Evolutionary conservation across 2,329 filamentous ascomycete species (phyloP).

Genomic region (Phyllosticta paracitricarpa): DNA sequence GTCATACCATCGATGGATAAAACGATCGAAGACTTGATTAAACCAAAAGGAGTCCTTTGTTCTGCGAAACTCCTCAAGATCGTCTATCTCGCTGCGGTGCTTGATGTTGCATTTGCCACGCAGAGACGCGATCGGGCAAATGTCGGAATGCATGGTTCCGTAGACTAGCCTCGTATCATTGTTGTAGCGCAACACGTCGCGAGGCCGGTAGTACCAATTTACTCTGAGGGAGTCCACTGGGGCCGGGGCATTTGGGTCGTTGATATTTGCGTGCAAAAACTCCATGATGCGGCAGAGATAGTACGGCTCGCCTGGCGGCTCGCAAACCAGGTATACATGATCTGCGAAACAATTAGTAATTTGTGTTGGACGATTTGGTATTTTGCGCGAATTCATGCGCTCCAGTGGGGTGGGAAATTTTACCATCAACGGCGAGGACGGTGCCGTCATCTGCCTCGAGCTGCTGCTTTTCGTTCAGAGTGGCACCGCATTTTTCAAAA

Average conservation of each 20-base stretch:
- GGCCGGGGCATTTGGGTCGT: conserved; percentile 56
- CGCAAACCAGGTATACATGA: conserved; percentile 92
- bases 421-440: conserved; percentile 74
- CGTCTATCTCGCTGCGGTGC: conserved; percentile 76
- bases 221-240: conserved; percentile 77
- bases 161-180: conserved; percentile 86
- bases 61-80: conserved; percentile 76
- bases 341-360: conserved; percentile 43
- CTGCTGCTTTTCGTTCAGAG: conserved; percentile 48
- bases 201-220: conserved; percentile 97
- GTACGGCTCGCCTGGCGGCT: conserved; percentile 95
- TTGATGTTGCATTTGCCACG: conserved; percentile 87
- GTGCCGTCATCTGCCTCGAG: conserved; percentile 88
- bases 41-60: conserved; percentile 88
- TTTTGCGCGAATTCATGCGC: not conserved
- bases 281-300: conserved; percentile 98
- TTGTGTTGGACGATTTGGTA: conserved; percentile 19
- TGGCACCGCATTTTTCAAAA: conserved; percentile 63
- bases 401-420: conserved; percentile 23
- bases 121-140: conserved; percentile 81
- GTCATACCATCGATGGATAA: conserved; percentile 96
- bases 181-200: conserved; percentile 87
- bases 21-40: conserved; percentile 94
- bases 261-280: conserved; percentile 69
- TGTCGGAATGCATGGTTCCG: conserved; percentile 97